Evolutionary conservation across 2,329 filamentous ascomycete genomes (phyloP).

Genomic region (Chrysosporium queenslandicum): DNA sequence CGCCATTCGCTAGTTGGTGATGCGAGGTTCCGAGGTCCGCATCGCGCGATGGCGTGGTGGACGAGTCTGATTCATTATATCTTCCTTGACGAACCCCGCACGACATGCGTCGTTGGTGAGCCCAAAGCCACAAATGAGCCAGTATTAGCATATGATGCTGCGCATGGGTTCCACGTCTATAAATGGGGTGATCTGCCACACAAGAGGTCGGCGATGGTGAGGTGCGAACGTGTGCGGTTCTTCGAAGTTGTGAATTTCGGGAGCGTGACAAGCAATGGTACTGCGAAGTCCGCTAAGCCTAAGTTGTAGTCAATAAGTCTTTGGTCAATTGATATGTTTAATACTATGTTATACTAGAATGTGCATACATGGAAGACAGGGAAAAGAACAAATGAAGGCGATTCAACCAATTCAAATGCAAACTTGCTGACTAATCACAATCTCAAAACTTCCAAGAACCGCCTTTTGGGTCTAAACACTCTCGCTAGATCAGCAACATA

Average conservation of each 20-base stretch:
- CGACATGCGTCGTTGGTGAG: slow-evolving; percentile 49
- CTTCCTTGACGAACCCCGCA: slow-evolving; percentile 51
- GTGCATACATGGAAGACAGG: no score
- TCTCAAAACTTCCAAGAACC: no score
- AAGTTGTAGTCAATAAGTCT: slow-evolving; percentile 16
- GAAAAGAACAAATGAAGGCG: no score
- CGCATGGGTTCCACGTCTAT: slow-evolving; percentile 61
- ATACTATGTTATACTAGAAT: no score
- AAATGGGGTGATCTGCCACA: slow-evolving; percentile 63
- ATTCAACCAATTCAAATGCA: no score
- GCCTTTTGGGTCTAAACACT: no score
- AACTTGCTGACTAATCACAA: background rate
- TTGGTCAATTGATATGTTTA: background rate
- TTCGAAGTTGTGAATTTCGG: slow-evolving; percentile 50
- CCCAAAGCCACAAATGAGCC: slow-evolving; percentile 61
- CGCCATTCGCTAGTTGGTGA: slow-evolving; percentile 53
- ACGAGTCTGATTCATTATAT: slow-evolving; percentile 49
- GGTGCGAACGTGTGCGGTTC: slow-evolving; percentile 56
- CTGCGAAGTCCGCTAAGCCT: slow-evolving; percentile 19
- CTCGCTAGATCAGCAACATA: no score
- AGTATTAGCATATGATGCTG: slow-evolving; percentile 62
- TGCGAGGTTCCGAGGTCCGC: slow-evolving; percentile 44
- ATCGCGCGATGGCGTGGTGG: slow-evolving; percentile 50
- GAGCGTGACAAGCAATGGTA: slow-evolving; percentile 20
- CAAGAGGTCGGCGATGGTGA: slow-evolving; percentile 59